Evolutionary conservation across 495 filamentous ascomycete species (phyloP).

Genomic region (Penicillium cosmopolitanum): DNA sequence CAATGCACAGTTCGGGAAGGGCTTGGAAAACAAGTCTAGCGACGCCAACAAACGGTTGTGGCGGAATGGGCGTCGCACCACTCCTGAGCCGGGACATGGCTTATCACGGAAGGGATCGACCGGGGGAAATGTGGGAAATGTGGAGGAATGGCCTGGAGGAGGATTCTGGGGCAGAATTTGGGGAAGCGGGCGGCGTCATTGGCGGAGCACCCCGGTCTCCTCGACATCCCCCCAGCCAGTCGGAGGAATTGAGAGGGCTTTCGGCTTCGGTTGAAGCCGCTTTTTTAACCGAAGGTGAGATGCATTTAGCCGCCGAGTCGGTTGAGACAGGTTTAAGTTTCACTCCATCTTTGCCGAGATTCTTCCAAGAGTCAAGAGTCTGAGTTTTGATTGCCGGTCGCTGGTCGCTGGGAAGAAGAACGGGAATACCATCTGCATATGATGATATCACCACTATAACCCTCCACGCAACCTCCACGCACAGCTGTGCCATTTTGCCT

Average conservation of each 20-base stretch:
- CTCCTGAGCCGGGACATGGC: constrained; percentile 9
- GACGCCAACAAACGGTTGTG: constrained; percentile 4
- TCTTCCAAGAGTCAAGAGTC: neutral
- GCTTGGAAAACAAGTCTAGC: neutral
- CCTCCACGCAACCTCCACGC: too few species aligned
- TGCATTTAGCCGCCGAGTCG: constrained; percentile 3
- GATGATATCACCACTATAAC: too few species aligned
- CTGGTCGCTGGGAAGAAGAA: neutral
- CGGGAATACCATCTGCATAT: neutral
- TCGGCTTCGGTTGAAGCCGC: constrained; percentile 3
- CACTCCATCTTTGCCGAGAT: constrained; percentile 1
- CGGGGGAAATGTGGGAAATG: constrained; percentile 14
- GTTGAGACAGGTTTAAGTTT: constrained; percentile 3
- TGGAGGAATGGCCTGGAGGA: constrained; percentile 24
- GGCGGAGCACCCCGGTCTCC: constrained; percentile 9
- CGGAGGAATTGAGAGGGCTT: constrained; percentile 16
- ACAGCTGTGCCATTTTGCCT: too few species aligned
- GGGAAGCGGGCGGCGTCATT: constrained; percentile 26
- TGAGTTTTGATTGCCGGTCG: neutral
- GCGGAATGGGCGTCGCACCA: constrained; percentile 15
- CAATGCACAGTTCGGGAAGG: constrained; percentile 11
- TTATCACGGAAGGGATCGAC: constrained; percentile 27
- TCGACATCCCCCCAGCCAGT: constrained; percentile 12
- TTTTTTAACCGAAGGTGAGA: constrained; percentile 5
- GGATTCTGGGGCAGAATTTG: constrained; percentile 22